Percentiles rank a stretch among this genome's conserved stretches.
These are phyloP conservation scores for Oenanthe sinensis DNA, from an alignment of 129 eudicot genomes.

Conservation along the genomic window DNA sequence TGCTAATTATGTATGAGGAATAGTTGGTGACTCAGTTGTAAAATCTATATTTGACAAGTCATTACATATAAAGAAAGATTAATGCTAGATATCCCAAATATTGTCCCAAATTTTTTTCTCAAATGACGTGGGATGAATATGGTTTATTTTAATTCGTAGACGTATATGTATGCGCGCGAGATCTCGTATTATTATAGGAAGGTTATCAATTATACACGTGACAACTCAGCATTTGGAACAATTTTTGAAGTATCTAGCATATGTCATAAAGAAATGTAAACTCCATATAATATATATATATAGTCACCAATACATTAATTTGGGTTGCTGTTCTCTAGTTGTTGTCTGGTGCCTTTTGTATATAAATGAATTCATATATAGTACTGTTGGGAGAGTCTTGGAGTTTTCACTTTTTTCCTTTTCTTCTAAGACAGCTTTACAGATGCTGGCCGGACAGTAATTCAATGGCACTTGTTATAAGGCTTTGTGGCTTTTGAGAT, in stretches of 20 bases:
- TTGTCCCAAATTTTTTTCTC: too few species aligned
- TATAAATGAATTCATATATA: background rate
- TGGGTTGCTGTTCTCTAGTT: background rate
- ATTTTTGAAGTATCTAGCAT: too few species aligned
- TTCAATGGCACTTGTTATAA: background rate
- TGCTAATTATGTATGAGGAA: background rate
- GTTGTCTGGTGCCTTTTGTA: constrained; percentile 1
- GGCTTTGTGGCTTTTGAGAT: background rate
- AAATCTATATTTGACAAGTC: background rate
- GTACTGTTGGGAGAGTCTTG: background rate
- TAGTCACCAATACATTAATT: background rate
- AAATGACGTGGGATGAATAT: too few species aligned
- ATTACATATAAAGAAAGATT: too few species aligned
- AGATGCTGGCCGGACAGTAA: constrained; percentile 1
- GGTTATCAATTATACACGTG: too few species aligned
- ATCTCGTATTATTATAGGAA: too few species aligned
- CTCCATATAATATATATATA: background rate
- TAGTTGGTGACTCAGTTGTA: background rate
- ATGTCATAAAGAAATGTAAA: background rate
- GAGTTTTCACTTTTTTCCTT: constrained; percentile 1
- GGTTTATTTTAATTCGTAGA: too few species aligned
- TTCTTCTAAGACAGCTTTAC: background rate
- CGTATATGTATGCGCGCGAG: too few species aligned
- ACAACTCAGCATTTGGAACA: too few species aligned
- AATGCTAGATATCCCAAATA: too few species aligned